These are phyloP conservation scores for Leccinum insolens DNA, from an alignment of 1,284 basidiomycete species.

Conservation along the genomic window DNA sequence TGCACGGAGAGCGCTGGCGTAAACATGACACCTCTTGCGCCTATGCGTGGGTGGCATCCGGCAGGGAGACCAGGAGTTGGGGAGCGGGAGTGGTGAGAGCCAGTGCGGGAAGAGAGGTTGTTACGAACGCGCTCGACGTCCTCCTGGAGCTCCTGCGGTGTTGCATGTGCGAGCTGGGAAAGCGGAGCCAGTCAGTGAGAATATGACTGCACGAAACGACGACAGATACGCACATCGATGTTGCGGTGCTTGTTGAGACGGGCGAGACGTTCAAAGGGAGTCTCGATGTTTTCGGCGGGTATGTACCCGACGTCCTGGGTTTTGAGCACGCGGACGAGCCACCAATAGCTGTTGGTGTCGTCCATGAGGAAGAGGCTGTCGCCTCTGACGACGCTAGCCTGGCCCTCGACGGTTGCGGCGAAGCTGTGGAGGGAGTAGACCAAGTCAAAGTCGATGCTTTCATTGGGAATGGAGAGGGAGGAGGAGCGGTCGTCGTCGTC, in stretches of 20 bases:
- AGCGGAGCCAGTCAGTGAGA: neutral
- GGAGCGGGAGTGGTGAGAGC: conserved; percentile 49
- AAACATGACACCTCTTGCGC: conserved; percentile 56
- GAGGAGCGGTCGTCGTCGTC: conserved; percentile 79
- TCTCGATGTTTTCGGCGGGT: conserved; percentile 99
- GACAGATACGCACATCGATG: conserved; percentile 75
- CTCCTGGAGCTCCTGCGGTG: conserved; percentile 60
- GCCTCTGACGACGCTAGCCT: too few species aligned
- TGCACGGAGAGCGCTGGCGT: conserved; percentile 60
- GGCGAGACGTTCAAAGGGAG: conserved; percentile 94
- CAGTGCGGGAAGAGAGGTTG: conserved; percentile 52
- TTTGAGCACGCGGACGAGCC: conserved; percentile 95
- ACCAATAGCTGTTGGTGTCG: conserved; percentile 96
- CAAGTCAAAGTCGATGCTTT: conserved; percentile 89
- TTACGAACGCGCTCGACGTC: conserved; percentile 54
- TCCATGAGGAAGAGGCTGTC: too few species aligned
- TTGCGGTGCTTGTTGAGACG: conserved; percentile 97
- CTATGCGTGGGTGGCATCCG: conserved; percentile 24
- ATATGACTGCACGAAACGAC: neutral
- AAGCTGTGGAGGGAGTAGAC: conserved; percentile 93
- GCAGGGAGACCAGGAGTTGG: conserved; percentile 41
- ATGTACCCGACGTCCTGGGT: conserved; percentile 99
- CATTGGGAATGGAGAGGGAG: conserved; percentile 84
- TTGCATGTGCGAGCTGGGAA: conserved; percentile 70
- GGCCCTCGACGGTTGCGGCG: conserved; percentile 84